Evolutionary conservation across 2,329 filamentous ascomycete genomes (phyloP).

Genomic region (Cladophialophora chaetospira): DNA sequence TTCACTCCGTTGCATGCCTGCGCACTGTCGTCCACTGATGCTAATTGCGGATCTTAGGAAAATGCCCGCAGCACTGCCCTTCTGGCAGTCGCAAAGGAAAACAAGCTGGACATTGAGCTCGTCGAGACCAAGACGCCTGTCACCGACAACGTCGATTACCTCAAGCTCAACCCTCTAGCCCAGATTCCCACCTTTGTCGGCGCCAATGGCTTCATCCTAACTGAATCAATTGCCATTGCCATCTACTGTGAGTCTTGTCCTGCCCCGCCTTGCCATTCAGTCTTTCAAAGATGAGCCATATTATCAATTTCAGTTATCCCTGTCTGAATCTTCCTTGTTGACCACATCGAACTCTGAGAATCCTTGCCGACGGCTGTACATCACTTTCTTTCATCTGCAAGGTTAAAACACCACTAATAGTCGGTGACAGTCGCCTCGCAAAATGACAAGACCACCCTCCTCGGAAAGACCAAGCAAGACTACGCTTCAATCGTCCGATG

Average conservation of each 20-base stretch:
- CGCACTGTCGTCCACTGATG: constrained; percentile 16
- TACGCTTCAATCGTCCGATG: constrained; percentile 97
- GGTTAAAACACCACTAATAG: constrained; percentile 14
- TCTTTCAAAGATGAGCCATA: constrained; percentile 65
- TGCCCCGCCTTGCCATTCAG: constrained; percentile 16
- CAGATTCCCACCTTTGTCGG: constrained; percentile 93
- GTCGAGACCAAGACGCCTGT: constrained; percentile 68
- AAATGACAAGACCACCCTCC: constrained; percentile 99
- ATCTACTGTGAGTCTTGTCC: constrained; percentile 75
- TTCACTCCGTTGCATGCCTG: constrained; percentile 32
- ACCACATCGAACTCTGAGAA: constrained; percentile 84
- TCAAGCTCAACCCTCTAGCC: constrained; percentile 81
- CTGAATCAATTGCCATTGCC: constrained; percentile 90
- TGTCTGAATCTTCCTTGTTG: constrained; percentile 93
- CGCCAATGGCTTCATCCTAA: constrained; percentile 84
- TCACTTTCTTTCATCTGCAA: not conserved
- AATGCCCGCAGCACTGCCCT: constrained; percentile 49
- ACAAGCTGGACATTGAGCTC: constrained; percentile 87
- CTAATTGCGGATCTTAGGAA: constrained; percentile 30
- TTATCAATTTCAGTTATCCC: constrained; percentile 89
- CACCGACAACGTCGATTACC: constrained; percentile 74
- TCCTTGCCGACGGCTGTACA: constrained; percentile 28
- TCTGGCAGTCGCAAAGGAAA: constrained; percentile 94
- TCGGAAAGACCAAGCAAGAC: constrained; percentile 99
- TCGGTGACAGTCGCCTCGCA: constrained; percentile 80